A percentile compares a stretch with the other conserved stretches of the same genome.
Evolutionary conservation across 2,329 filamentous ascomycete species (phyloP).

Genomic region (Coniochaeta sp.): DNA sequence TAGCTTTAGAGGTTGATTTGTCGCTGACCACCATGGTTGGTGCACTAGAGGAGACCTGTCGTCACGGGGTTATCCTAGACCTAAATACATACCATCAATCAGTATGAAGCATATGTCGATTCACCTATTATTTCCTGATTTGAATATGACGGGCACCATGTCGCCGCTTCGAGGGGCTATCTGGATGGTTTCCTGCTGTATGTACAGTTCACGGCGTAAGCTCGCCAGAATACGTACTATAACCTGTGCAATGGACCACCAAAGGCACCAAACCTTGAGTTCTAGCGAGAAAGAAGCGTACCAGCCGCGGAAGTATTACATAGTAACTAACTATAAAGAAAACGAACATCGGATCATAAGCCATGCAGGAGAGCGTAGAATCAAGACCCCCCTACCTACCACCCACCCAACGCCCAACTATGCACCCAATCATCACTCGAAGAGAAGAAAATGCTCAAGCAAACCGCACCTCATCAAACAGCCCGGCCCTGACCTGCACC

Average conservation of each 20-base stretch:
- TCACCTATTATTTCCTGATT: too few species aligned
- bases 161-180: too few species aligned
- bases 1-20: not conserved
- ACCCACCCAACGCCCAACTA: not conserved
- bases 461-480: conserved; percentile 72
- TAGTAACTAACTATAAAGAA: not conserved
- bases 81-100: not conserved
- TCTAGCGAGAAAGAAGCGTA: not conserved
- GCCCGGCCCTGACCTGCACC: conserved; percentile 63
- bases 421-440: not conserved
- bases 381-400: not conserved
- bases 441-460: conserved; percentile 17
- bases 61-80: not conserved
- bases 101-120: not conserved
- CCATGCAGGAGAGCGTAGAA: not conserved
- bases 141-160: too few species aligned
- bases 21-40: not conserved
- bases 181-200: too few species aligned
- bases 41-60: not conserved
- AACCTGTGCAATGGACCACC: not conserved
- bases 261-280: not conserved
- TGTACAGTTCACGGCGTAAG: too few species aligned
- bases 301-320: not conserved
- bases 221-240: too few species aligned
- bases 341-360: not conserved